Percentiles rank a stretch among this genome's conserved stretches.
These are phyloP conservation scores for Brasenia schreberi DNA, from an alignment of 164 flowering plant species.

Conservation along the genomic window DNA sequence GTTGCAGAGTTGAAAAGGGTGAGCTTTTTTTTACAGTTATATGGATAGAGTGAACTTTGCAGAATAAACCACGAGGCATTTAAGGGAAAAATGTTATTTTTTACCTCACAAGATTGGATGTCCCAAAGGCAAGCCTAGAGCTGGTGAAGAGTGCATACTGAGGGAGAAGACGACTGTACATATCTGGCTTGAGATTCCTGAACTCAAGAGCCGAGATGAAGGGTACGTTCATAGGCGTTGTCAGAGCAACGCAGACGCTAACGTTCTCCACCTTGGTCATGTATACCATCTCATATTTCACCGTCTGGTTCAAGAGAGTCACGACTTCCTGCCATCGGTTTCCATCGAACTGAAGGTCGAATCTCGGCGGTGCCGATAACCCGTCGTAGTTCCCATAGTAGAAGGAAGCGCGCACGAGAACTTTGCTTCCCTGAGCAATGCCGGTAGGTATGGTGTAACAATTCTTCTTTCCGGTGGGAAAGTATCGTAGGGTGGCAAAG, in stretches of 20 bases:
- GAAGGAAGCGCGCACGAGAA: constrained; percentile 17
- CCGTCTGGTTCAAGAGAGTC: not conserved
- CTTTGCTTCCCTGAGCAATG: not conserved
- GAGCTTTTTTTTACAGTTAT: no score
- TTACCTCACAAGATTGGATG: constrained; percentile 5
- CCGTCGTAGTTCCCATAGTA: constrained; percentile 17
- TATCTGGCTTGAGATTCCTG: constrained; percentile 11
- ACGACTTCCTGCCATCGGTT: constrained; percentile 15
- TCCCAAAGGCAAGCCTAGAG: constrained; percentile 17
- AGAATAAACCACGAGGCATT: no score
- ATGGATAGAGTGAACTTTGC: no score
- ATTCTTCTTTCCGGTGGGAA: constrained; percentile 21
- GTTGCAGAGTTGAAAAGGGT: no score
- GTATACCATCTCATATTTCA: constrained; percentile 16
- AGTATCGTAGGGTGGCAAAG: constrained; percentile 20
- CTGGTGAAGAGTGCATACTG: constrained; percentile 12
- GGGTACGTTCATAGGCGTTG: constrained; percentile 22
- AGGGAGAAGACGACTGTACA: constrained; percentile 11
- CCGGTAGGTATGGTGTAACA: constrained; percentile 16
- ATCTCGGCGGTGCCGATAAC: constrained; percentile 20
- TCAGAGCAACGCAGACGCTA: constrained; percentile 25
- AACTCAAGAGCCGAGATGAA: constrained; percentile 31
- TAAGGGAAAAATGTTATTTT: no score
- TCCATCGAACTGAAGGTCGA: constrained; percentile 26
- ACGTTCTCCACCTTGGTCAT: constrained; percentile 6